A percentile compares a stretch with the other conserved stretches of the same genome.
These are phyloP conservation scores for Grosmannia clavigera DNA, from an alignment of 2,329 filamentous ascomycete genomes.

Conservation along the genomic window DNA sequence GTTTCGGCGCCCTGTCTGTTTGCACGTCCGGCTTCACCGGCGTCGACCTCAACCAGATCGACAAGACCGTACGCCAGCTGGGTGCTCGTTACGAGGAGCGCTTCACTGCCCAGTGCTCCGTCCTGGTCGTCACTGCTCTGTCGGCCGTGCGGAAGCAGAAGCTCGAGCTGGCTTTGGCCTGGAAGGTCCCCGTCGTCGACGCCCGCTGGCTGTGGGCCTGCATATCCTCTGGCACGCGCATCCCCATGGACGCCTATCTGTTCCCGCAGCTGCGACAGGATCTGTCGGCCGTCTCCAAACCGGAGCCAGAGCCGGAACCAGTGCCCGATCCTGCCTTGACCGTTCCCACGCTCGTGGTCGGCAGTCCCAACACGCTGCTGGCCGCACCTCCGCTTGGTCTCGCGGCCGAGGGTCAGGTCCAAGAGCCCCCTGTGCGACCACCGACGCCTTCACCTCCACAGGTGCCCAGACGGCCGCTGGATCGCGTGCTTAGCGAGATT, in stretches of 20 bases:
- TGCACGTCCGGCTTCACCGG: conserved; percentile 74
- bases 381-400: neutral
- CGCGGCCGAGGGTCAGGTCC: neutral
- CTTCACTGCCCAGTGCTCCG: conserved; percentile 56
- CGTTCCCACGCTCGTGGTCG: conserved; percentile 8
- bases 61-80: conserved; percentile 61
- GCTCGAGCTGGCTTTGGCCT: conserved; percentile 59
- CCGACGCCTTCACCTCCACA: neutral
- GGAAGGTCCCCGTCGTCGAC: conserved; percentile 69
- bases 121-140: conserved; percentile 60
- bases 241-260: conserved; percentile 33
- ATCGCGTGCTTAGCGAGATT: conserved; percentile 25
- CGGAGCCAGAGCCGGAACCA: conserved; percentile 2
- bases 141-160: conserved; percentile 57
- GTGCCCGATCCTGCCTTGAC: conserved; percentile 2
- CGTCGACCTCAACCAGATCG: conserved; percentile 75
- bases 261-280: conserved; percentile 32
- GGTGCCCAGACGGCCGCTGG: conserved; percentile 15
- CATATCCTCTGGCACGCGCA: conserved; percentile 43
- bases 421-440: neutral
- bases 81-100: conserved; percentile 73
- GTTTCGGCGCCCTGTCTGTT: conserved; percentile 57
- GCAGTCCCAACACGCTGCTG: conserved; percentile 1
- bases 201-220: conserved; percentile 79
- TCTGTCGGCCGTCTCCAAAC: conserved; percentile 8